Base-by-base conservation (phyloP, 116 monocot genomes). In the Trichopus zeylanicus region DNA sequence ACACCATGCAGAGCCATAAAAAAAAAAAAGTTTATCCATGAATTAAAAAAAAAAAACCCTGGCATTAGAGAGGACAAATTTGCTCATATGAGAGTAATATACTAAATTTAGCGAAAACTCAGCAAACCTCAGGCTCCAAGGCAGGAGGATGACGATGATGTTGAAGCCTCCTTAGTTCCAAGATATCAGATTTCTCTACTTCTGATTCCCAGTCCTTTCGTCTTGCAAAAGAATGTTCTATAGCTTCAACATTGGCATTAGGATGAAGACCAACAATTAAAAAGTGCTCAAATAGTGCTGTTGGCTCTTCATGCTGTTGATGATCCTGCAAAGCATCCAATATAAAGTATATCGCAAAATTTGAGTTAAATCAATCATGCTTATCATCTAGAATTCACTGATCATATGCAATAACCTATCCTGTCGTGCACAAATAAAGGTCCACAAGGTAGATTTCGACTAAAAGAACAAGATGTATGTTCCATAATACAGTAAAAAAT, bases 211-310 rank as follows among this genome's bases (percentile, higher is more conserved):
- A 86, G 52, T 69, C 60, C 74, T 95, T 95, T 59, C 72, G 70
- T 66, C 72, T 83, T 31, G 75, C 83, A 84, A 86, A 90, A 32
- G 76, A 81, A 56, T 84, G 74, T 64, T 89, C 95, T 32, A 89
- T 81, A 23, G 46, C 73, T 61, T 86, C 86, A 57, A 86, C 76
- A 74, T 95, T 90, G 51, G 86, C 74, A 76, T 71, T 70, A 28
- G 95, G 81, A 56, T 89, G 90, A 56, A 95, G 95, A 46, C 95
- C 95, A 1, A 95, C 81, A 51, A 95, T 70, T 49, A 95, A 78
- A 66, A 95, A 95, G 51, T 89, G 83, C 47, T 95, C 95, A 64
- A 86, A 95, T 42, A 95, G 72, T 28, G 87, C 71, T 64, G 74
- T 74, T 20, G 90, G 86, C 52, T 83, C 84, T 55, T 66, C 70